These are phyloP conservation scores for Stephanodiscus triporus DNA, from an alignment of 108 stramenopile genomes.

Conservation along the genomic window DNA sequence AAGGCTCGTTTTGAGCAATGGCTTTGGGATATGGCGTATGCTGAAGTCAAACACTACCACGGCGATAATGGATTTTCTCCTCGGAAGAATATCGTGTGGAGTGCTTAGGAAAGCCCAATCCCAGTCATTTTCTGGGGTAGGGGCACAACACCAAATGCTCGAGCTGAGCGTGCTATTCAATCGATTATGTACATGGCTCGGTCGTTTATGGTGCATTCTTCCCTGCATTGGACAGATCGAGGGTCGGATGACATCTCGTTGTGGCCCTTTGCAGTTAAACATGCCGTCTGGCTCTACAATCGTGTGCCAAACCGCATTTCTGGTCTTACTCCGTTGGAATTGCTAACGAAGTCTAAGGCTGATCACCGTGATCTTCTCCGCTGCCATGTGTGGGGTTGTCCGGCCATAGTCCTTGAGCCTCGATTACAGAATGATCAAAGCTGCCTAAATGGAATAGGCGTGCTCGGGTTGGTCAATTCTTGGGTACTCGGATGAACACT, in stretches of 20 bases:
- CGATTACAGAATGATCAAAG: constrained; percentile 21
- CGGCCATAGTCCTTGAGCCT: constrained; percentile 27
- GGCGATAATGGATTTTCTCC: constrained; percentile 36
- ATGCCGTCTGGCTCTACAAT: constrained; percentile 33
- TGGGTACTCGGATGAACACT: constrained; percentile 20
- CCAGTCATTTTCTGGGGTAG: constrained; percentile 41
- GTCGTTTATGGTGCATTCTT: constrained; percentile 43
- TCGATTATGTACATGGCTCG: constrained; percentile 40
- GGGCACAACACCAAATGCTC: constrained; percentile 54
- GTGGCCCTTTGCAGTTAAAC: constrained; percentile 32
- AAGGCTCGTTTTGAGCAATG: constrained; percentile 29
- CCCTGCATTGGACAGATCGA: constrained; percentile 42
- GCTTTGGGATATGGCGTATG: constrained; percentile 6
- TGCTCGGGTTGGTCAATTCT: constrained; percentile 23
- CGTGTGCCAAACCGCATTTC: constrained; percentile 14
- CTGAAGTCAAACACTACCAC: constrained; percentile 26
- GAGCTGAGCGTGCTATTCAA: constrained; percentile 48
- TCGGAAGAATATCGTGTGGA: constrained; percentile 6
- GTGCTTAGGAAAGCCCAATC: not conserved
- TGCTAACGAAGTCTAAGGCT: constrained; percentile 13
- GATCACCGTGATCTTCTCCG: constrained; percentile 26
- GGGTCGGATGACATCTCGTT: constrained; percentile 4
- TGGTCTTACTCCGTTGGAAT: constrained; percentile 31
- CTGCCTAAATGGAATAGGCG: constrained; percentile 28
- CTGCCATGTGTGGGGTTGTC: constrained; percentile 39